Evolutionary conservation across 495 filamentous ascomycete species (phyloP).

Genomic region (Podospora fimiseda): DNA sequence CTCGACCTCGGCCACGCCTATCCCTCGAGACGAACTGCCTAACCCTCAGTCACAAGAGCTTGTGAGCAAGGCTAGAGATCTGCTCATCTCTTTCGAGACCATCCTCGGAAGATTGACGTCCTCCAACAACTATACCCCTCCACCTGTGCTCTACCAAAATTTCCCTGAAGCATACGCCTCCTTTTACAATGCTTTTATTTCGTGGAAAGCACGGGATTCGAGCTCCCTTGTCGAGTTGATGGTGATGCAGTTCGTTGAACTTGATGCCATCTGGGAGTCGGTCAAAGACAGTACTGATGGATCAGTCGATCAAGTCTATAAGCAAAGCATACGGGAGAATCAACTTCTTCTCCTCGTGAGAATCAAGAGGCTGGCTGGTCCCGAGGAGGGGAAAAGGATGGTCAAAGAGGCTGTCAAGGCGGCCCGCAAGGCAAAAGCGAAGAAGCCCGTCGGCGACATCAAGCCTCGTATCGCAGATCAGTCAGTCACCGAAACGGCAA

Average conservation of each 20-base stretch:
- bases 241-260: constrained; percentile 89
- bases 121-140: constrained; percentile 49
- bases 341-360: constrained; percentile 81
- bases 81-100: constrained; percentile 77
- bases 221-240: constrained; percentile 86
- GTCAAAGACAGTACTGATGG: constrained; percentile 85
- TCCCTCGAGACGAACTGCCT: constrained; percentile 46
- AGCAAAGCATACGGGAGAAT: constrained; percentile 87
- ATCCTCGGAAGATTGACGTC: constrained; percentile 53
- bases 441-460: constrained; percentile 63
- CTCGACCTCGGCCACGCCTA: constrained; percentile 36
- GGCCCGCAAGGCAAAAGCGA: constrained; percentile 64
- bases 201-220: constrained; percentile 92
- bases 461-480: constrained; percentile 56
- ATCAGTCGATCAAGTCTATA: constrained; percentile 83
- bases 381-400: constrained; percentile 72
- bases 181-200: constrained; percentile 86
- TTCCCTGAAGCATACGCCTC: constrained; percentile 67
- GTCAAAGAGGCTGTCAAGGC: constrained; percentile 78
- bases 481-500: constrained; percentile 30
- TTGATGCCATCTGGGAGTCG: constrained; percentile 93
- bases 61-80: constrained; percentile 77
- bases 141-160: constrained; percentile 53
- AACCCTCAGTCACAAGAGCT: constrained; percentile 65
- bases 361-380: constrained; percentile 82